A percentile compares a stretch with the other conserved stretches of the same genome.
These are phyloP conservation scores for Aspergillus sp. DNA, from an alignment of 2,329 filamentous ascomycete species.

Conservation along the genomic window DNA sequence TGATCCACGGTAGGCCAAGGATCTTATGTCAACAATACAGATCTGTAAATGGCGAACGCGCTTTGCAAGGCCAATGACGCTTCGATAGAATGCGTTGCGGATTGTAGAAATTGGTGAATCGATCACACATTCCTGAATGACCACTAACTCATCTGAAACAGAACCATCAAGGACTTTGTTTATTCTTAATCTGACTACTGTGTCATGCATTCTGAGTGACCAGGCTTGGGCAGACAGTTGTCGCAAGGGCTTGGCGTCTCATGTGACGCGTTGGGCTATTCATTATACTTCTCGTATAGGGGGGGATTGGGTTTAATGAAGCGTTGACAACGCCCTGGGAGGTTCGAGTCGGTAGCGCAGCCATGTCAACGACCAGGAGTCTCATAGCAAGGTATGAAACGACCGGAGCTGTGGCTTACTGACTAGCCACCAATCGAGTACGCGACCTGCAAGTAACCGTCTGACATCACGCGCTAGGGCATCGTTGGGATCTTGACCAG, in stretches of 20 bases:
- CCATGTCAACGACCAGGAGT: background rate
- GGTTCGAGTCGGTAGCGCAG: background rate
- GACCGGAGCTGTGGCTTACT: conserved; percentile 8
- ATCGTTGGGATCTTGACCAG: conserved; percentile 14
- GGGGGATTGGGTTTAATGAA: too few relatives aligned
- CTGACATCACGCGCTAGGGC: conserved; percentile 27
- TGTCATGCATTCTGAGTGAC: conserved; percentile 6
- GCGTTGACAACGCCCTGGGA: too few relatives aligned
- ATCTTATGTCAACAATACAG: conserved; percentile 2
- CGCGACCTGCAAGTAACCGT: conserved; percentile 27
- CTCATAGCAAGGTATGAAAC: background rate
- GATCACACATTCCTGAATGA: conserved; percentile 9
- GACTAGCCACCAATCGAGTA: conserved; percentile 6
- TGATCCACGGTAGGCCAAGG: conserved; percentile 17
- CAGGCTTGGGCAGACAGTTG: background rate
- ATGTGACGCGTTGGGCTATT: background rate
- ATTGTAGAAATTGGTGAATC: conserved; percentile 5
- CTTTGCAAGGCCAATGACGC: conserved; percentile 11
- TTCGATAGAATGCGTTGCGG: background rate
- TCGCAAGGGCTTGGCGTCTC: background rate
- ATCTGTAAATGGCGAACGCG: conserved; percentile 3
- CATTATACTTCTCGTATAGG: background rate
- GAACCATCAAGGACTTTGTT: conserved; percentile 3
- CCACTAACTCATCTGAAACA: conserved; percentile 14
- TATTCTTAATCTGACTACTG: conserved; percentile 2